These are phyloP conservation scores for Jaminaea rosea DNA, from an alignment of 1,284 basidiomycete species.

Conservation along the genomic window DNA sequence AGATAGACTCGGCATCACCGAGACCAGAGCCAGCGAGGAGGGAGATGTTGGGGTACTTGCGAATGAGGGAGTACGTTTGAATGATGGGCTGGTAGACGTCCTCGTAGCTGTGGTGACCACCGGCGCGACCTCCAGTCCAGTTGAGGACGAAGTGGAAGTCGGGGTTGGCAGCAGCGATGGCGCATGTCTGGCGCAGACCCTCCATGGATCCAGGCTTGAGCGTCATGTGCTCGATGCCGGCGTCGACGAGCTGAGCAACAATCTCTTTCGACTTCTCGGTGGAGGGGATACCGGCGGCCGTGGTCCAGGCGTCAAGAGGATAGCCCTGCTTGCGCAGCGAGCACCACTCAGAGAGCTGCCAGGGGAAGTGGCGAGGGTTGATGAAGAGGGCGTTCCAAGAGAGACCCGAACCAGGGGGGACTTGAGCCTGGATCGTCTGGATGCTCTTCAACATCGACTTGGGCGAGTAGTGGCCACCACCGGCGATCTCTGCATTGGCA, in stretches of 20 bases:
- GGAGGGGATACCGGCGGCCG: slow-evolving; percentile 87
- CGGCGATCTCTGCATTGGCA: slow-evolving; percentile 91
- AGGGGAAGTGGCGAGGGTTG: slow-evolving; percentile 87
- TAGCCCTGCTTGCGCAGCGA: slow-evolving; percentile 91
- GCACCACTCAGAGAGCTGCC: slow-evolving; percentile 95
- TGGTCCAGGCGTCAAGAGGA: slow-evolving; percentile 93
- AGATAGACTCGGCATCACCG: slow-evolving; percentile 86
- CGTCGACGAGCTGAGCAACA: slow-evolving; percentile 66
- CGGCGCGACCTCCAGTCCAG: slow-evolving; percentile 98
- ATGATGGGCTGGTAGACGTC: slow-evolving; percentile 97
- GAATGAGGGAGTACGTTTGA: slow-evolving; percentile 78
- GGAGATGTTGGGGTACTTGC: slow-evolving; percentile 75
- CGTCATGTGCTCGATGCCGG: slow-evolving; percentile 83
- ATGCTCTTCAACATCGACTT: slow-evolving; percentile 79
- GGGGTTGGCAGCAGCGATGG: slow-evolving; percentile 86
- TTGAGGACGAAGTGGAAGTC: slow-evolving; percentile 97
- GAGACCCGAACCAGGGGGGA: slow-evolving; percentile 53
- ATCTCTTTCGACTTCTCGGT: slow-evolving; percentile 91
- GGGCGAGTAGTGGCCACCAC: slow-evolving; percentile 92
- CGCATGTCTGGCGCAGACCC: slow-evolving; percentile 91
- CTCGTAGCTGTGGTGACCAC: slow-evolving; percentile 95
- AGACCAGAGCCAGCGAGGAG: slow-evolving; percentile 96
- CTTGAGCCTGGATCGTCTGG: slow-evolving; percentile 25
- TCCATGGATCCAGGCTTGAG: slow-evolving; percentile 98
- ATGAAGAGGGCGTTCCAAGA: slow-evolving; percentile 95